These are phyloP conservation scores for Dothiorella sarmentorum DNA, from an alignment of 2,329 filamentous ascomycete species.

Conservation along the genomic window DNA sequence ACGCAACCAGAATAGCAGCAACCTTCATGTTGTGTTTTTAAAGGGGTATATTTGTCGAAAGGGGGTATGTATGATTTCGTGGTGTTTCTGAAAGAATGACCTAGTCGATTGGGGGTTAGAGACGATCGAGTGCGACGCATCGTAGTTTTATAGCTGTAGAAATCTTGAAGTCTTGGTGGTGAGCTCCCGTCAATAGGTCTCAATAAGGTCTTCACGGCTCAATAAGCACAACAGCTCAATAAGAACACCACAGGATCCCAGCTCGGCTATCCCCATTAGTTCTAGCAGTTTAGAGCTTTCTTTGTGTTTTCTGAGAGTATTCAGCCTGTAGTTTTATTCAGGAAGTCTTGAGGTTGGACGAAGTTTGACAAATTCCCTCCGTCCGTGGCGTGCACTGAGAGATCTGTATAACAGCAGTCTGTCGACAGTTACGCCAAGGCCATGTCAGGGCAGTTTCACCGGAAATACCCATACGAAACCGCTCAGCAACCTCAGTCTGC, in stretches of 20 bases:
- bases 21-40: slow-evolving; percentile 47
- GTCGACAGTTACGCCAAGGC: background rate
- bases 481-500: no score
- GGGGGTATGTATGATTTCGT: slow-evolving; percentile 8
- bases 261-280: background rate
- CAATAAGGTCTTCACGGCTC: slow-evolving; percentile 18
- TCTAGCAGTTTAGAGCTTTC: background rate
- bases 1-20: slow-evolving; percentile 40
- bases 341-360: background rate
- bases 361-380: background rate
- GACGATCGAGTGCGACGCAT: slow-evolving; percentile 18
- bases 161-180: background rate
- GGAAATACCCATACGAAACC: no score
- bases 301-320: background rate
- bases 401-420: background rate
- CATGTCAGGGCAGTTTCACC: no score
- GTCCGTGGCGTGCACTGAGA: background rate
- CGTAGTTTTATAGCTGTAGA: background rate
- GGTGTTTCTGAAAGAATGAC: slow-evolving; percentile 19
- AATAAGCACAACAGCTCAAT: background rate
- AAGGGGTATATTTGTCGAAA: background rate
- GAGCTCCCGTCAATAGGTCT: slow-evolving; percentile 10
- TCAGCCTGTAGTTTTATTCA: no score
- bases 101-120: slow-evolving; percentile 19
- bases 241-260: background rate